Evolutionary conservation across 352 stramenopile species (phyloP).

Genomic region (Phytophthora pinifolia): DNA sequence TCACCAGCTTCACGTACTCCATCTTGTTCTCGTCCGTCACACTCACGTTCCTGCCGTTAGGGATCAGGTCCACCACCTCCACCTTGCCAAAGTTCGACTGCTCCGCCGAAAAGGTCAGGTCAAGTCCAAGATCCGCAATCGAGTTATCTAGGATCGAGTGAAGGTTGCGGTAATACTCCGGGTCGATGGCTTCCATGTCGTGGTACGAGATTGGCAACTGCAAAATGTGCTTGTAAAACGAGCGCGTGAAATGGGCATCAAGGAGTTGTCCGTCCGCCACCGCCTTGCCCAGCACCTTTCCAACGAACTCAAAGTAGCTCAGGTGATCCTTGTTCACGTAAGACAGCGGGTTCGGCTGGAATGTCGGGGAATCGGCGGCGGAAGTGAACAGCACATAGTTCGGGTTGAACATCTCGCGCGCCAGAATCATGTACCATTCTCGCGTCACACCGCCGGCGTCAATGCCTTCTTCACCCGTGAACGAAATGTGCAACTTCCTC

Average conservation of each 20-base stretch:
- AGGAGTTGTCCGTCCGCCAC: conserved; percentile 98
- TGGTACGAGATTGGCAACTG: conserved; percentile 96
- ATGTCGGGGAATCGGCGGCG: conserved; percentile 98
- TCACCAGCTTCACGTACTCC: conserved; percentile 94
- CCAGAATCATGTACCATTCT: conserved; percentile 99
- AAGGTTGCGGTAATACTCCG: conserved; percentile 95
- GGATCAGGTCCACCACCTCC: conserved; percentile 89
- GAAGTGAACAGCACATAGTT: conserved; percentile 99
- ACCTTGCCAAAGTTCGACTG: conserved; percentile 90
- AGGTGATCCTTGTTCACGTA: conserved; percentile 99
- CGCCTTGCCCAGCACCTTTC: conserved; percentile 98
- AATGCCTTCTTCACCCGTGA: conserved; percentile 97
- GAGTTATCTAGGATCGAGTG: conserved; percentile 89
- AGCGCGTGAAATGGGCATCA: conserved; percentile 98
- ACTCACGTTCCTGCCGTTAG: conserved; percentile 78
- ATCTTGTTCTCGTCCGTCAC: conserved; percentile 95
- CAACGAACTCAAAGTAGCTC: conserved; percentile 98
- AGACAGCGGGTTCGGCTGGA: conserved; percentile 98
- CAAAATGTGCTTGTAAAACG: conserved; percentile 99
- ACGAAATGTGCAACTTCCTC: conserved; percentile 97
- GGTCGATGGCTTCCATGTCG: conserved; percentile 99
- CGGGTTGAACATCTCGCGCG: conserved; percentile 99
- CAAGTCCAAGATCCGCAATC: conserved; percentile 84
- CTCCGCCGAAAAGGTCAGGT: conserved; percentile 93
- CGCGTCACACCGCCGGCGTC: conserved; percentile 98